phyloP scores from a whole-genome alignment of 2,329 filamentous ascomycete species.

The Penicillium concentricum region DNA sequence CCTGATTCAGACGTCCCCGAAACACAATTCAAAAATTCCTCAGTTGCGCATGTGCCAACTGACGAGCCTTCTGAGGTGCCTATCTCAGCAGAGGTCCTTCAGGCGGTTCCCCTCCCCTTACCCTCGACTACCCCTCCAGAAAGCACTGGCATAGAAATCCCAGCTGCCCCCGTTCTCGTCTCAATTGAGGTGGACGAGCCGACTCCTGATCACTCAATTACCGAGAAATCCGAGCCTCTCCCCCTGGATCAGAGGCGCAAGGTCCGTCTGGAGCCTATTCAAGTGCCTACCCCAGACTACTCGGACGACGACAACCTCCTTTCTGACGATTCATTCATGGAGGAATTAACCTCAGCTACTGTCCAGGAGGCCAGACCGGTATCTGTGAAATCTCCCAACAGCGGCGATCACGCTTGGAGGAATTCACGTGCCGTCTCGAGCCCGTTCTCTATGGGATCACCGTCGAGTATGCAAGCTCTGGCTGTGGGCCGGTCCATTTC shows the following conservation, averaged over 20 bases:
- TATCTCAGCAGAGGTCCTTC: constrained; percentile 13
- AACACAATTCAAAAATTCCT: constrained; percentile 22
- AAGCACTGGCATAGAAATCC: constrained; percentile 17
- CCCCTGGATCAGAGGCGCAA: constrained; percentile 36
- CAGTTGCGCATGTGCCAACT: constrained; percentile 18
- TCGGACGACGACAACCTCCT: constrained; percentile 45
- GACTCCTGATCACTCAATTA: constrained; percentile 22
- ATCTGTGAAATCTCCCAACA: constrained; percentile 71
- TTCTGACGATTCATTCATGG: constrained; percentile 74
- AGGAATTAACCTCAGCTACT: constrained; percentile 79
- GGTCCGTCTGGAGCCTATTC: constrained; percentile 54
- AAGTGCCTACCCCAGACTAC: constrained; percentile 38
- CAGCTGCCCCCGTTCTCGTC: constrained; percentile 19
- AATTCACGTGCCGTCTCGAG: constrained; percentile 43
- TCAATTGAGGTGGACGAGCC: constrained; percentile 23
- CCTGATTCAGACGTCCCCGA: constrained; percentile 20
- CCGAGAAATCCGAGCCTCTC: constrained; percentile 19
- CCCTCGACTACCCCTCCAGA: constrained; percentile 17
- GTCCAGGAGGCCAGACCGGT: constrained; percentile 81
- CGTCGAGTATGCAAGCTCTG: constrained; percentile 32
- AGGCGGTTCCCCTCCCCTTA: constrained; percentile 19
- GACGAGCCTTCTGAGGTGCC: constrained; percentile 12
- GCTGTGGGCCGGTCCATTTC: constrained; percentile 41
- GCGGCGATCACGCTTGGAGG: constrained; percentile 36
- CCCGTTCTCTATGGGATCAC: constrained; percentile 31